Evolutionary conservation across 768 basidiomycete genomes (phyloP).

Genomic region (Cytidiella melzeri): DNA sequence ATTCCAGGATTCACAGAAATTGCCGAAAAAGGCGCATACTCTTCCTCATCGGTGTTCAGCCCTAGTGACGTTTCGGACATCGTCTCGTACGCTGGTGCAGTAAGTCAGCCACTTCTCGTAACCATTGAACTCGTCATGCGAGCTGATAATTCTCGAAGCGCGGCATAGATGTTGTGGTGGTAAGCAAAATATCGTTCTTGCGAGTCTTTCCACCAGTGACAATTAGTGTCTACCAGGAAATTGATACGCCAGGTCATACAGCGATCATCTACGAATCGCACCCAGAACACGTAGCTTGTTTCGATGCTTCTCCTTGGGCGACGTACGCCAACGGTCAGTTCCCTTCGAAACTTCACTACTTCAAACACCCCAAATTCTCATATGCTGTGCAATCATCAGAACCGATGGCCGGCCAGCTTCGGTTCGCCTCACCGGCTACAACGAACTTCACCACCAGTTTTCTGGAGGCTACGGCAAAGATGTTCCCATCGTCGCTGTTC

Average conservation of each 20-base stretch:
- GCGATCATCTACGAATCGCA: constrained; percentile 32
- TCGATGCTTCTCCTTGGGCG: constrained; percentile 29
- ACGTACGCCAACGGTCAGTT: constrained; percentile 28
- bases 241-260: constrained; percentile 47
- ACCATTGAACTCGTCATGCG: neutral
- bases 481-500: constrained; percentile 32
- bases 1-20: constrained; percentile 32
- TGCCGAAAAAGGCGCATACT: constrained; percentile 37
- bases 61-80: constrained; percentile 32
- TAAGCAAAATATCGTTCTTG: neutral
- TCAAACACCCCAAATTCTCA: constrained; percentile 2
- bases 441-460: constrained; percentile 29
- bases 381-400: constrained; percentile 19
- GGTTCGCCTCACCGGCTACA: constrained; percentile 30
- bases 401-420: constrained; percentile 46
- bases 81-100: constrained; percentile 36
- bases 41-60: constrained; percentile 26
- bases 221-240: constrained; percentile 24
- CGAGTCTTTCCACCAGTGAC: neutral
- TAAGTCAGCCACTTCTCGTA: constrained; percentile 16
- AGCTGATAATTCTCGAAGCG: constrained; percentile 22
- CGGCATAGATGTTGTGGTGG: constrained; percentile 39
- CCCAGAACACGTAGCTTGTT: constrained; percentile 39
- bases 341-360: neutral
- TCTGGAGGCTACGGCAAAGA: constrained; percentile 23